Evolutionary conservation across 371 early-diverging fungal species (phyloP).

Genomic region (Saksenaea oblongispora): DNA sequence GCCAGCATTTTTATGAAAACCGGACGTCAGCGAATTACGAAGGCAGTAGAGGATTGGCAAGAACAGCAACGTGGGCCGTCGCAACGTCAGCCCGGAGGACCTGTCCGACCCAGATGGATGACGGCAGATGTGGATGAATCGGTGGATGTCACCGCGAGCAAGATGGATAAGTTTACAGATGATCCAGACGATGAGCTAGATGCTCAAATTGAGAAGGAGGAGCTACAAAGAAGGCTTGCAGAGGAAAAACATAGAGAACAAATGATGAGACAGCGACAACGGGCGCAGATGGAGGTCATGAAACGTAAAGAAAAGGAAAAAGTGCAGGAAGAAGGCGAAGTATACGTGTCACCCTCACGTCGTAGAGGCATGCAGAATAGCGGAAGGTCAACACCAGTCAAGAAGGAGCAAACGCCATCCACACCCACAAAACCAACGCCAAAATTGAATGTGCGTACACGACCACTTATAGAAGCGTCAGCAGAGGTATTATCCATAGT

Average conservation of each 20-base stretch:
- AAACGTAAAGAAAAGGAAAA: conserved; percentile 15
- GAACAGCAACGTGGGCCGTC: conserved; percentile 50
- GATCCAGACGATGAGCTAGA: conserved; percentile 4
- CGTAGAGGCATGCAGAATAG: conserved; percentile 29
- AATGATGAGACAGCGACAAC: conserved; percentile 11
- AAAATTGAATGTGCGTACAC: conserved; percentile 14
- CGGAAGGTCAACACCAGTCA: conserved; percentile 14
- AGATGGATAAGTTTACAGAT: conserved; percentile 27
- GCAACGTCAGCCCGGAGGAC: conserved; percentile 36
- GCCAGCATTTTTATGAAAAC: conserved; percentile 71
- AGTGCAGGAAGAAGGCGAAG: conserved; percentile 32
- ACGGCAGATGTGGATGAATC: conserved; percentile 32
- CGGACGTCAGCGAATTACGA: conserved; percentile 67
- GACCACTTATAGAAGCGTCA: conserved; percentile 26
- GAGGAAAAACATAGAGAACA: conserved; percentile 8
- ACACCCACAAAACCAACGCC: conserved; percentile 5
- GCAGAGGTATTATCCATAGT: conserved; percentile 27
- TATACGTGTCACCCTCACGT: conserved; percentile 60
- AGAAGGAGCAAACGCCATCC: not conserved
- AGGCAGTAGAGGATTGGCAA: conserved; percentile 66
- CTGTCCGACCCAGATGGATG: conserved; percentile 40
- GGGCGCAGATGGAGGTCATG: conserved; percentile 1
- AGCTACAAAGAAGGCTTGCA: not conserved
- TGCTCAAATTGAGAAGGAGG: not conserved
- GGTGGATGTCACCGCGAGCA: conserved; percentile 14